Evolutionary conservation across 164 flowering plant genomes (phyloP), one percentile per base, ranked within the genome.

Genomic region (Tetracentron sinense): DNA sequence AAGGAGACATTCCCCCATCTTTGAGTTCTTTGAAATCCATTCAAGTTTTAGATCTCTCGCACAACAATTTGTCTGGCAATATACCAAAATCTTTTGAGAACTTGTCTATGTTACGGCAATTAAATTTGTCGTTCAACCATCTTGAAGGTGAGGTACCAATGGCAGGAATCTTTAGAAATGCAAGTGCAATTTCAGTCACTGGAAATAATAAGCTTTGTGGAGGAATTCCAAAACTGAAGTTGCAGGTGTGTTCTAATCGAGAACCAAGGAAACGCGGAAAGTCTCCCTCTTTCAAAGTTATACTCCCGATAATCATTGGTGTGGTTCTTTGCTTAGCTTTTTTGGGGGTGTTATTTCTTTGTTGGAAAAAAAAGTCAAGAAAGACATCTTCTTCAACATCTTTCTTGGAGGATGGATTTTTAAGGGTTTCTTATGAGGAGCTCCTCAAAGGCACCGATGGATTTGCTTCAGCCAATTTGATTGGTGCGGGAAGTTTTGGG

Each of bases 401-500:
- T 16, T n/a, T 63, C 1, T 48, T 42, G 7, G 44, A 25, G 3
- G 62, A 65, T 8, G 27, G 8, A 46, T 20, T 22, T 17, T 26
- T 8, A 17, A 1, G 22, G 0, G 26, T 76, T 11, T 66, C 81
- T 26, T 75, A 77, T 20, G 11, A n/a, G 0, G 69, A 65, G 0
- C 66, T 79, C n/a, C 8, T 21, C 1, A 53, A 28, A 48, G 56
- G 75, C 19, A 79, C 81, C 0, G 42, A 72, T 56, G 65, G 65
- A 6, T 77, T 79, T 58, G 56, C 73, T 17, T 0, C 27, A 0
- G 63, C 60, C 1, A 77, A 77, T 59, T 58, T 77, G 65, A 54
- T 77, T 2, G 83, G 83, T 20, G 11, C 38, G 0, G 81, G 83
- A 8, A 68, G 78, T 53, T 79, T 70, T 35, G 75, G 81, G 7